Evolutionary conservation across 371 early-diverging fungal genomes (phyloP).

Genomic region (Vavraia culicis): DNA sequence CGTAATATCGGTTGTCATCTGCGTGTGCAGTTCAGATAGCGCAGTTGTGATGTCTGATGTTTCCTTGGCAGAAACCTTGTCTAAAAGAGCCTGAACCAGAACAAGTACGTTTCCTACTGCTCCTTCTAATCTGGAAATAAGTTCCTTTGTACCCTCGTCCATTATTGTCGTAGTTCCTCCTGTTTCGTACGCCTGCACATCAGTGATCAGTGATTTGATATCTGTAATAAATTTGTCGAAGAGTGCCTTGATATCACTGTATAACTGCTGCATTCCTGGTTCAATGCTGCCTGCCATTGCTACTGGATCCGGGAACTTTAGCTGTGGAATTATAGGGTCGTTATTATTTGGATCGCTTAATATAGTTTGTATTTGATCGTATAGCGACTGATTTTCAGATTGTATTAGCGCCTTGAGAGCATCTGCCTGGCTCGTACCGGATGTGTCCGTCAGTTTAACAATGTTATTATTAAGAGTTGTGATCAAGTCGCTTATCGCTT

Average conservation of each 20-base stretch:
- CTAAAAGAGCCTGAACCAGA: neutral
- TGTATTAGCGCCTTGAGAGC: neutral
- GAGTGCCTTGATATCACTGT: neutral
- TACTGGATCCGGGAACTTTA: neutral
- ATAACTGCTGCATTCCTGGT: neutral
- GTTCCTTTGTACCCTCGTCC: neutral
- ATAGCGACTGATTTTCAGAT: neutral
- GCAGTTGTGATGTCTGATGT: neutral
- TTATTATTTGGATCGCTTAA: neutral
- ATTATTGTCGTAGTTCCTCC: neutral
- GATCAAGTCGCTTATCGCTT: neutral
- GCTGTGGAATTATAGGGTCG: neutral
- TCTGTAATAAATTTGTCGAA: neutral
- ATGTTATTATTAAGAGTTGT: neutral
- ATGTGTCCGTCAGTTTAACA: neutral
- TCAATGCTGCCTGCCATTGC: neutral
- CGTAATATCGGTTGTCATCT: neutral
- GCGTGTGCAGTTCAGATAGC: neutral
- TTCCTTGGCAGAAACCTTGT: neutral
- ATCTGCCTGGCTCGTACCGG: neutral
- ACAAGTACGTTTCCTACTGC: neutral
- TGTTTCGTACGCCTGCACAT: neutral
- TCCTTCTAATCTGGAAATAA: neutral
- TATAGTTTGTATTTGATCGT: neutral
- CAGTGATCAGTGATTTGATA: neutral